Percentiles rank a stretch among this genome's conserved stretches.
Conservation (phyloP, 2,329 filamentous ascomycete species). For the Coniochaeta pulveracea region DNA sequence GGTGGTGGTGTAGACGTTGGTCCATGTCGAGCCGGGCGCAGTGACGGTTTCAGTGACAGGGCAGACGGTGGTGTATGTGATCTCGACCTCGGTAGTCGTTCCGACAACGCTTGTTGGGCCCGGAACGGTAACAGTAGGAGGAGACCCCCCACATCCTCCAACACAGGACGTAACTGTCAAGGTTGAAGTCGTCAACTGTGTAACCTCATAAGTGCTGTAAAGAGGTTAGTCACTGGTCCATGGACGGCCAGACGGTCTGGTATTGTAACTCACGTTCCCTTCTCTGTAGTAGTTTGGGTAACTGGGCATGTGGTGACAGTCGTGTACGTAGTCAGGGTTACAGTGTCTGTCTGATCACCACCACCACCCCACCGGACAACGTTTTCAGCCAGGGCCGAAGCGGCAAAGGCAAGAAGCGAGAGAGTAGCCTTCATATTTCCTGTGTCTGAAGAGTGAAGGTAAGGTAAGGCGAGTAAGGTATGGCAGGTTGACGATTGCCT, state of each 20-base stretch:
- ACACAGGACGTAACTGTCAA: slow-evolving; percentile 28
- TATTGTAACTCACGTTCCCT: slow-evolving; percentile 31
- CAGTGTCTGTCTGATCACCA: slow-evolving; percentile 8
- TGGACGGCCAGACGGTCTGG: too few relatives aligned
- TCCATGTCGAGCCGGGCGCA: slow-evolving; percentile 22
- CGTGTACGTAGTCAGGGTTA: slow-evolving; percentile 21
- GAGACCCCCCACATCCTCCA: slow-evolving; percentile 21
- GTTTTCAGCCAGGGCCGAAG: slow-evolving; percentile 16
- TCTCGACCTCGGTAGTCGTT: slow-evolving; percentile 19
- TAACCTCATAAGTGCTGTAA: slow-evolving; percentile 28
- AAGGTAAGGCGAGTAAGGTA: slow-evolving; percentile 7
- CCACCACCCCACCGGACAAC: slow-evolving; percentile 9
- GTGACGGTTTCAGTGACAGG: slow-evolving; percentile 23
- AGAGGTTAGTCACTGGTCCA: too few relatives aligned
- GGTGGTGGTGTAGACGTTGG: slow-evolving; percentile 29
- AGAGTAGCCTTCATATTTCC: slow-evolving; percentile 20
- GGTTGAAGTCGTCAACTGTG: slow-evolving; percentile 30
- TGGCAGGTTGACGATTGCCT: slow-evolving; percentile 2
- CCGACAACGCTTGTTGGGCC: slow-evolving; percentile 19
- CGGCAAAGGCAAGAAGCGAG: slow-evolving; percentile 18
- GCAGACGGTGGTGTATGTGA: slow-evolving; percentile 27
- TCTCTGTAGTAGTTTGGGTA: slow-evolving; percentile 27
- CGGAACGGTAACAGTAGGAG: slow-evolving; percentile 22
- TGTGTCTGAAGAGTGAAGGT: too few relatives aligned
- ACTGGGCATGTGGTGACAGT: slow-evolving; percentile 33